Conservation (phyloP, 129 eudicot genomes). For the sunflower (Helianthus annuus) region HanXRQr2.0-SUNRISE NC_035442.2:48072329-48072828, state of each 20-base stretch:
- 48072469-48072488: neutral
- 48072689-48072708: neutral
- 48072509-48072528: neutral
- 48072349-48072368: neutral
- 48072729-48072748: slow-evolving; percentile 15
- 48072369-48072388: neutral
- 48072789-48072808: too few relatives aligned
- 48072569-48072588: slow-evolving; percentile 13
- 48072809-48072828: too few relatives aligned
- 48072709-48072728: neutral
- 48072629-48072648: neutral
- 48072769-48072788: neutral
- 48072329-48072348: neutral
- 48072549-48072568: neutral
- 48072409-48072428: too few relatives aligned
- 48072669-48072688: slow-evolving; percentile 8
- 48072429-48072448: neutral
- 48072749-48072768: slow-evolving; percentile 25
- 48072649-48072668: slow-evolving; percentile 12
- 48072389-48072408: too few relatives aligned
- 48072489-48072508: slow-evolving; percentile 8
- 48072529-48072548: neutral
- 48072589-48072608: neutral
- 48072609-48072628: neutral
- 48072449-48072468: slow-evolving; percentile 8